phyloP scores from a whole-genome alignment of 2,329 filamentous ascomycete genomes.

The Bipolaris cookei region DNA sequence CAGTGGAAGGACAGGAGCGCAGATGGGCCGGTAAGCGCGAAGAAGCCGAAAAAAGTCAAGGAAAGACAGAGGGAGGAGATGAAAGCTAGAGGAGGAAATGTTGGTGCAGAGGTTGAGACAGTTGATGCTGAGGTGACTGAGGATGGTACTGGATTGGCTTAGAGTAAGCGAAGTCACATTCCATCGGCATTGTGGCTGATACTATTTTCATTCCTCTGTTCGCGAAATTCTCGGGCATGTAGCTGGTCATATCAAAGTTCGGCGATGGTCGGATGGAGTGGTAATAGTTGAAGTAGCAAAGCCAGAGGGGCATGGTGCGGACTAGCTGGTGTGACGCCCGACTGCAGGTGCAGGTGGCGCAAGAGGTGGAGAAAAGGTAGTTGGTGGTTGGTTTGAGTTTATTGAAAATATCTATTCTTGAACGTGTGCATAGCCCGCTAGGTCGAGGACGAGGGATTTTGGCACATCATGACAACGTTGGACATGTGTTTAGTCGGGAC shows the following conservation, averaged over 20 bases:
- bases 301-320: background rate
- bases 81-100: constrained; percentile 1
- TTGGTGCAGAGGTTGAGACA: background rate
- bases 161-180: background rate
- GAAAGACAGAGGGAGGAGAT: constrained; percentile 35
- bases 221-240: background rate
- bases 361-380: background rate
- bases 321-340: background rate
- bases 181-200: background rate
- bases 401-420: constrained; percentile 16
- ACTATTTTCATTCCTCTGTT: background rate
- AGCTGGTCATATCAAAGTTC: background rate
- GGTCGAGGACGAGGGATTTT: background rate
- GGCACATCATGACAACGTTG: constrained; percentile 4
- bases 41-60: constrained; percentile 52
- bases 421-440: constrained; percentile 3
- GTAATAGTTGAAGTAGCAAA: background rate
- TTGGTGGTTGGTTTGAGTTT: constrained; percentile 1
- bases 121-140: background rate
- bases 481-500: constrained; percentile 4
- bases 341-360: background rate
- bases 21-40: constrained; percentile 50
- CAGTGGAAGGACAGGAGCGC: constrained; percentile 53
- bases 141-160: background rate
- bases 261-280: background rate